Evolutionary conservation across 1,284 basidiomycete species (phyloP), one percentile per base, ranked within the genome.

Genomic region (Ganoderma boninense): DNA sequence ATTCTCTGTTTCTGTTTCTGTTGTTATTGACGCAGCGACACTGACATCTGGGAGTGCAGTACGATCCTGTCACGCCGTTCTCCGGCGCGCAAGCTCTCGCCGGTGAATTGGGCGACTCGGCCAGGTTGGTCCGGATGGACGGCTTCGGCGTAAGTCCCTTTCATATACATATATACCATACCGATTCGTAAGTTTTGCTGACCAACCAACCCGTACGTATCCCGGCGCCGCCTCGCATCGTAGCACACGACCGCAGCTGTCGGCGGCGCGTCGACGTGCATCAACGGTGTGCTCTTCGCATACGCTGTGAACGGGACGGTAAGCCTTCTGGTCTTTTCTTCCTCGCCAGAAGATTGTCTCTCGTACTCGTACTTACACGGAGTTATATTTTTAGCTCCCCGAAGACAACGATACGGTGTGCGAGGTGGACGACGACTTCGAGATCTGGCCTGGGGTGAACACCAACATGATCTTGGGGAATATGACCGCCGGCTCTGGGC

Each of bases 11-110:
- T 29, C 18, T 7, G 4, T 52, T 29, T 26, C n/a, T 20, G 16
- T 42, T 7, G 13, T 32, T 32, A 4, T 4, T 32, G 32, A 29
- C 26, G 26, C 26, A 29, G 26, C 2, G 26, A 29, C 26, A 29
- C 26, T 32, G 32, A 32, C 2, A 32, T 5, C 32, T 32, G 3
- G 32, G 5, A 32, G 3, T 4, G 4, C 32, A 32, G 32, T 32
- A 32, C 32, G 32, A 77, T 62, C 74, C 76, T 38, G 57, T 71
- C 46, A 77, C 75, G 2, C 74, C 74, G 7, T 70, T 77, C 35
- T 26, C 16, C 0, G 63, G 64, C 23, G 76, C 77, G 1, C 49
- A 73, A 42, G 64, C 52, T 4, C 52, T 75, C 13, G 69, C 75
- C 4, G 67, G 65, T 16, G 14, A 54, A 20, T 62, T 77, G 4